Base-by-base conservation (phyloP, 495 filamentous ascomycete species). In the Xylaria castorea region DNA sequence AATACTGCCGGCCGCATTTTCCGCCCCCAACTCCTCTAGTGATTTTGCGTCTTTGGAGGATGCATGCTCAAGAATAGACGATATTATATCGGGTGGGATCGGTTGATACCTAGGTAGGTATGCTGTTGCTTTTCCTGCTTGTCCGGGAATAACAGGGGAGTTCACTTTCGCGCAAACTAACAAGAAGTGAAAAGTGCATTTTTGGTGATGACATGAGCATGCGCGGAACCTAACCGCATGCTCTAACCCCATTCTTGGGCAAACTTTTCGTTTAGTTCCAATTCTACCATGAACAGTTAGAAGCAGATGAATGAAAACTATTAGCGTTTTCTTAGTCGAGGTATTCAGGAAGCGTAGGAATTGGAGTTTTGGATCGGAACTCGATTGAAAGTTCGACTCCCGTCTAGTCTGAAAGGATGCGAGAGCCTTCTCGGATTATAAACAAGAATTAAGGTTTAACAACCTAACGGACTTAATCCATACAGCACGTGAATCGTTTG, bases 121-220 rank as follows among this genome's bases (percentile, higher is more conserved):
- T 30, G 44, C 44, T 34, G 34, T 46, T 34, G 12, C 12, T 22
- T 46, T 66, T 50, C 44, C 25, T n/a, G 27, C 22, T 5, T 7
- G 16, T 8, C 16, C 40, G 63, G 63, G 44, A 66, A 66, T 66
- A 66, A 50, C 1, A 32, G 63, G 42, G 40, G 40, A 50, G 27
- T 42, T 14, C 34, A 16, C 9, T 38, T n/a, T 42, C 60, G 60
- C 22, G 27, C 5, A 55, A 55, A 22, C 9, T 14, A 5, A 2
- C 22, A 25, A 27, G 46, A 1, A 0, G 32, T 14, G 2, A 61
- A 38, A 61, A 36, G 58, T 61, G 34, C 58, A 61, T 18, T 57
- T 57, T 5, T 32, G 53, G 22, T 53, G 11, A 57, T 9, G 48
- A 9, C 48, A 51, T 51, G 25, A 57, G 14, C 53, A 57, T 32